These are phyloP conservation scores for Myriosclerotinia scirpicola DNA, from an alignment of 2,329 filamentous ascomycete genomes.

Conservation along the genomic window DNA sequence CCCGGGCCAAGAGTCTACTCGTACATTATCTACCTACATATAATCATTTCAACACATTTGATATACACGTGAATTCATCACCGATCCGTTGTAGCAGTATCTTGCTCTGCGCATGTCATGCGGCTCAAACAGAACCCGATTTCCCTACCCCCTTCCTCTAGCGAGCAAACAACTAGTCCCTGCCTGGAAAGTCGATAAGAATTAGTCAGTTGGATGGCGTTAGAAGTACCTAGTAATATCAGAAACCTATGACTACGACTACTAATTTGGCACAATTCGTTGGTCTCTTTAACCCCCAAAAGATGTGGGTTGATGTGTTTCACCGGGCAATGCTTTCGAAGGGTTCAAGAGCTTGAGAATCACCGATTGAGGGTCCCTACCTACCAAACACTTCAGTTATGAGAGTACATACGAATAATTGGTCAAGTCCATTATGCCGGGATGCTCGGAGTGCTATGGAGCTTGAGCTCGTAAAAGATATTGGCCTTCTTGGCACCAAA, in stretches of 20 bases:
- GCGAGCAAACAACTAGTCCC: not conserved
- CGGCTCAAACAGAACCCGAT: slow-evolving; percentile 7
- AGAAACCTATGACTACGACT: not conserved
- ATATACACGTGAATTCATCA: not conserved
- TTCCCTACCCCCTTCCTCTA: not conserved
- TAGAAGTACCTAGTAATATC: not conserved
- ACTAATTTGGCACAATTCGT: not conserved
- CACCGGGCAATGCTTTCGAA: not conserved
- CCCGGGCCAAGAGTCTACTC: not conserved
- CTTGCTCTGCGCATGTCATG: slow-evolving; percentile 2
- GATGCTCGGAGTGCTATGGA: slow-evolving; percentile 13
- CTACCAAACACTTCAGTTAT: not conserved
- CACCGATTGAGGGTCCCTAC: not conserved
- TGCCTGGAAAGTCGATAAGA: not conserved
- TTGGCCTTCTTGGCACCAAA: not conserved
- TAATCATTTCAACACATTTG: not conserved
- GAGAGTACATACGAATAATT: not conserved
- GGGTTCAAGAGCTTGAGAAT: not conserved
- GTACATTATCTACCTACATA: not conserved
- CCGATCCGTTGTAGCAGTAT: not conserved
- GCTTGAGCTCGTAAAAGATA: slow-evolving; percentile 2
- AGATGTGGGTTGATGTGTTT: not conserved
- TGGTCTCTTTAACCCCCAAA: not conserved
- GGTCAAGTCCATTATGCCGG: slow-evolving; percentile 1
- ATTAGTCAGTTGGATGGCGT: not conserved